Evolutionary conservation across 306 rosid species (phyloP), one percentile per base, ranked within the genome.

Genomic region (Prunus persica): DNA sequence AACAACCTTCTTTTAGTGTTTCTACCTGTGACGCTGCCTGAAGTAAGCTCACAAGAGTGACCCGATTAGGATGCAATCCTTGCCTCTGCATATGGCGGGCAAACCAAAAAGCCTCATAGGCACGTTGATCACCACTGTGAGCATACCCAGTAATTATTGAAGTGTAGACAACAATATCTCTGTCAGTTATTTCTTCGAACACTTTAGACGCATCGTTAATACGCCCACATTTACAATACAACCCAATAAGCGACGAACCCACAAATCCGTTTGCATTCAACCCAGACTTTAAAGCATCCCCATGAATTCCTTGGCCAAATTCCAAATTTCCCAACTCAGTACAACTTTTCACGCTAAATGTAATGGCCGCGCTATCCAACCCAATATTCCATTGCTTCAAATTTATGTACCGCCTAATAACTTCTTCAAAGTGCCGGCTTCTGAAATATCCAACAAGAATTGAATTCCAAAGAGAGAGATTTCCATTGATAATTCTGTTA

Each of bases 71-170:
- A 71, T 22, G 25, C 51, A 84, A 22, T 54, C 78, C 61, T 32
- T 78, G 67, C 25, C 76, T 70, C 82, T 84, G 88, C 87, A 87
- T 87, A 45, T 25, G 71, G 5, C 7, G 57, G 75, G 80, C 85
- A 67, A 84, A 52, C 2, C 0, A 20, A 43, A 84, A 87, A 45
- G 88, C 87, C 78, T 30, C 79, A 8, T 57, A 75, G 43, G 76
- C 84, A 49, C 10, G 62, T 0, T 47, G 41, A 58, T 16, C 79
- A 5, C 75, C 76, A 41, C 72, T 68, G 56, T 80, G 83, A 80
- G 82, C 85, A 82, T 71, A 87, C 22, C 87, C 88, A 63, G 88
- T 82, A 71, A 87, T 82, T 19, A 84, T 72, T 0, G 88, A 87
- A 4, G 91, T 82, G 54, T 80, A 84, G 3, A 70, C 85, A 74